A percentile compares a stretch with the other conserved stretches of the same genome.
phyloP scores from a whole-genome alignment of 352 stramenopile genomes.

The Sclerospora graminicola region DNA sequence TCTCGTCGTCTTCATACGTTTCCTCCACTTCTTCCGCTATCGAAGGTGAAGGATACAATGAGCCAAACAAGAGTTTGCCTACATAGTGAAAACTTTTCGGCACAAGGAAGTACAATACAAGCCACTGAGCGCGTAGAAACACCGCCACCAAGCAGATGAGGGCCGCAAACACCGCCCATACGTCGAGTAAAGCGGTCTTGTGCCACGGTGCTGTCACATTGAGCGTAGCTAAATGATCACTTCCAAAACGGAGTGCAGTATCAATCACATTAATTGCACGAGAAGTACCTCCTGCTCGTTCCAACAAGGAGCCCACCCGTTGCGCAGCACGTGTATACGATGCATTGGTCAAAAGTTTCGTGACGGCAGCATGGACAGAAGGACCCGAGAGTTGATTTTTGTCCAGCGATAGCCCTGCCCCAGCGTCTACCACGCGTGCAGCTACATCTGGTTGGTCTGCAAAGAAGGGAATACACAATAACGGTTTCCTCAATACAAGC shows the following conservation, averaged over 20 bases:
- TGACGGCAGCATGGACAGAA: constrained; percentile 41
- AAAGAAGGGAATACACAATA: constrained; percentile 85
- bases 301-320: constrained; percentile 41
- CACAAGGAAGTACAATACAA: constrained; percentile 53
- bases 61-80: constrained; percentile 32
- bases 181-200: constrained; percentile 66
- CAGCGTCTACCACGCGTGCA: constrained; percentile 62
- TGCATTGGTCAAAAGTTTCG: constrained; percentile 36
- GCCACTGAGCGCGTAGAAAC: constrained; percentile 49
- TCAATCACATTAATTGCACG: constrained; percentile 65
- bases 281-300: constrained; percentile 48
- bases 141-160: constrained; percentile 60
- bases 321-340: constrained; percentile 35
- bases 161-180: constrained; percentile 66
- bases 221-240: constrained; percentile 52
- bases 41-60: constrained; percentile 10
- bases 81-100: constrained; percentile 32
- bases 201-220: constrained; percentile 67
- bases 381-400: constrained; percentile 55
- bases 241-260: constrained; percentile 42
- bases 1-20: constrained; percentile 11
- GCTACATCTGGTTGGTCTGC: constrained; percentile 81
- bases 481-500: constrained; percentile 61
- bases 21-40: constrained; percentile 18
- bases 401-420: constrained; percentile 55